phyloP scores from a whole-genome alignment of 2,329 filamentous ascomycete species.

The Clonostachys sp. region DNA sequence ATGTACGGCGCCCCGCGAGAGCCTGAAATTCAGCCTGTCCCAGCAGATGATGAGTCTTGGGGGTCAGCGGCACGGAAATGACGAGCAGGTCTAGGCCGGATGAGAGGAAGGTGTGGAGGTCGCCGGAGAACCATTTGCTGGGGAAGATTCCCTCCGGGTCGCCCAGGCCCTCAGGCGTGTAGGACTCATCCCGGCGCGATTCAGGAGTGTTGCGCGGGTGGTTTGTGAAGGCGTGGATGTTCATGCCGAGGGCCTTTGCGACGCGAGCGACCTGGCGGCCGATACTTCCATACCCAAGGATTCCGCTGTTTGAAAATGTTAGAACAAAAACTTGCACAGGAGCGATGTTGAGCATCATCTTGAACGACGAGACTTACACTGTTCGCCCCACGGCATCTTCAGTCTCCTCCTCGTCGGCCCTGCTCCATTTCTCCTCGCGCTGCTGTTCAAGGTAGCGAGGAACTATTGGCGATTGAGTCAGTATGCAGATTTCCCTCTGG shows the following conservation, averaged over 20 bases:
- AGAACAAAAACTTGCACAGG: background rate
- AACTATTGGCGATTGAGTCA: conserved; percentile 22
- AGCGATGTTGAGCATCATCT: background rate
- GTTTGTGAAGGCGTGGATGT: conserved; percentile 71
- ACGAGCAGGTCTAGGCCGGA: conserved; percentile 48
- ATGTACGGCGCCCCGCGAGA: conserved; percentile 39
- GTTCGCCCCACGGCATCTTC: conserved; percentile 41
- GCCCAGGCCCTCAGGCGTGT: conserved; percentile 63
- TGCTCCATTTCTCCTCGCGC: conserved; percentile 35
- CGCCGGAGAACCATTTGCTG: conserved; percentile 45
- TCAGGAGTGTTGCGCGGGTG: conserved; percentile 62
- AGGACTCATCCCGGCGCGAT: conserved; percentile 59
- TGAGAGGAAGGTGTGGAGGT: conserved; percentile 44
- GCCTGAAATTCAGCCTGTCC: conserved; percentile 41
- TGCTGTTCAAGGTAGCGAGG: conserved; percentile 38
- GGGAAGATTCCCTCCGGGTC: conserved; percentile 46
- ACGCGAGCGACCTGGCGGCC: conserved; percentile 51
- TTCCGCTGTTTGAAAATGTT: conserved; percentile 26
- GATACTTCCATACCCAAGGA: conserved; percentile 51
- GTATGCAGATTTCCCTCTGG: background rate
- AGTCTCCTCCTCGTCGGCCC: conserved; percentile 16
- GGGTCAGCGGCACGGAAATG: conserved; percentile 45
- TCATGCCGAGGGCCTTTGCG: conserved; percentile 62
- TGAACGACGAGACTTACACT: conserved; percentile 32
- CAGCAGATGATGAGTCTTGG: conserved; percentile 44